A percentile compares a stretch with the other conserved stretches of the same genome.
Evolutionary conservation across 305 asterid genomes (phyloP).

Genomic region (Fraxinus baroniana): DNA sequence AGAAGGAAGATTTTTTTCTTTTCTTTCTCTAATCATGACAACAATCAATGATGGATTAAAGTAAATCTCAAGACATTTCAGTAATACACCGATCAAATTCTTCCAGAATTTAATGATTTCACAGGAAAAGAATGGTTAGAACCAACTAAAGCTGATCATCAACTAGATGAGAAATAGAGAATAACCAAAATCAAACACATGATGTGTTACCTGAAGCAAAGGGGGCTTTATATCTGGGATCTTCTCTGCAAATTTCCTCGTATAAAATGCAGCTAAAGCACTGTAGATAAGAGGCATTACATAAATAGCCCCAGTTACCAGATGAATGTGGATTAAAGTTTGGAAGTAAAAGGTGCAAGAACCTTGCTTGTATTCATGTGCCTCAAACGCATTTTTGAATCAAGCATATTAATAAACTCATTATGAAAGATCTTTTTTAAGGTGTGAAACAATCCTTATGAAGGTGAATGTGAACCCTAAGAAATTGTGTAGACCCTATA

Average conservation of each 20-base stretch:
- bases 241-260: constrained; percentile 77
- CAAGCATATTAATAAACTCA: not conserved
- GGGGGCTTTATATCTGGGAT: constrained; percentile 77
- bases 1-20: constrained; percentile 4
- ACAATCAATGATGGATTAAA: constrained; percentile 15
- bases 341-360: constrained; percentile 16
- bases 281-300: constrained; percentile 46
- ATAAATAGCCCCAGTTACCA: constrained; percentile 17
- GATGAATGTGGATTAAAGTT: constrained; percentile 14
- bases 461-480: not conserved
- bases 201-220: constrained; percentile 72
- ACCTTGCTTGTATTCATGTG: constrained; percentile 14
- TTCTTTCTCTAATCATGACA: constrained; percentile 4
- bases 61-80: constrained; percentile 3
- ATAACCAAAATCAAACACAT: constrained; percentile 24
- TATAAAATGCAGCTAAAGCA: constrained; percentile 94
- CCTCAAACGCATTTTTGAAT: constrained; percentile 13
- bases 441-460: not conserved
- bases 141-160: constrained; percentile 7
- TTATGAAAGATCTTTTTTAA: not conserved
- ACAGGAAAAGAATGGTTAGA: not conserved
- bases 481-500: not conserved
- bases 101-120: constrained; percentile 8
- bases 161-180: constrained; percentile 14
- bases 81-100: not conserved